These are phyloP conservation scores for Camellia granthamiana DNA, from an alignment of 148 eudicot species.

Conservation along the genomic window DNA sequence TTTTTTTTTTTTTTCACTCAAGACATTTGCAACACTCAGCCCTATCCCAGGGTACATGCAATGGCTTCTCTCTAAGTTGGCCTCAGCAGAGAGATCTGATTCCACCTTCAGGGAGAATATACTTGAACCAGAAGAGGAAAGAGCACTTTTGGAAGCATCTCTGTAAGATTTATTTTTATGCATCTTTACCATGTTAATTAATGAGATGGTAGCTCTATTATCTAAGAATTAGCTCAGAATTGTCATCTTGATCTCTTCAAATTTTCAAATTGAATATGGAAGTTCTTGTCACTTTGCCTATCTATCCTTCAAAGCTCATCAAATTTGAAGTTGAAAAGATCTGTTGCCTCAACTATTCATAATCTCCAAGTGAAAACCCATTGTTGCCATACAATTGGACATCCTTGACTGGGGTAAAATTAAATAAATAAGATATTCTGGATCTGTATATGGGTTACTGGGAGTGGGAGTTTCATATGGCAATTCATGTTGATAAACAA, in stretches of 20 bases:
- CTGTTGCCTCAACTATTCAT: background rate
- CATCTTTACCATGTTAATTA: background rate
- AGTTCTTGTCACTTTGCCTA: conserved; percentile 1
- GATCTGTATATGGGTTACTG: background rate
- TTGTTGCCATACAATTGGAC: background rate
- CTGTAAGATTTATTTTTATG: conserved; percentile 42
- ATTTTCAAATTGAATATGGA: background rate
- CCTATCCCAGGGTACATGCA: conserved; percentile 93
- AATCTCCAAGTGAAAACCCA: background rate
- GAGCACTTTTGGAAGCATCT: conserved; percentile 49
- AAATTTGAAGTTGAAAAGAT: conserved; percentile 6
- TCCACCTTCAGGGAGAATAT: conserved; percentile 72
- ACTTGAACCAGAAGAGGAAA: conserved; percentile 66
- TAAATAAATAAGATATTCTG: background rate
- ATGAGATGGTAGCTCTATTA: background rate
- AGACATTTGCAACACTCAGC: conserved; percentile 94
- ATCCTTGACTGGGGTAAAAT: background rate
- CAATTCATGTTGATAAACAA: too few species aligned
- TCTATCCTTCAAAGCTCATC: background rate
- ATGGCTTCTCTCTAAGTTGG: conserved; percentile 91
- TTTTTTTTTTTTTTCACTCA: too few species aligned
- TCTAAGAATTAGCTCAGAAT: background rate
- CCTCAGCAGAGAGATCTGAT: conserved; percentile 49
- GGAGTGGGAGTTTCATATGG: too few species aligned
- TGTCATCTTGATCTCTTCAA: background rate